phyloP scores from a whole-genome alignment of 1,284 basidiomycete genomes.

The Malassezia nana region DNA sequence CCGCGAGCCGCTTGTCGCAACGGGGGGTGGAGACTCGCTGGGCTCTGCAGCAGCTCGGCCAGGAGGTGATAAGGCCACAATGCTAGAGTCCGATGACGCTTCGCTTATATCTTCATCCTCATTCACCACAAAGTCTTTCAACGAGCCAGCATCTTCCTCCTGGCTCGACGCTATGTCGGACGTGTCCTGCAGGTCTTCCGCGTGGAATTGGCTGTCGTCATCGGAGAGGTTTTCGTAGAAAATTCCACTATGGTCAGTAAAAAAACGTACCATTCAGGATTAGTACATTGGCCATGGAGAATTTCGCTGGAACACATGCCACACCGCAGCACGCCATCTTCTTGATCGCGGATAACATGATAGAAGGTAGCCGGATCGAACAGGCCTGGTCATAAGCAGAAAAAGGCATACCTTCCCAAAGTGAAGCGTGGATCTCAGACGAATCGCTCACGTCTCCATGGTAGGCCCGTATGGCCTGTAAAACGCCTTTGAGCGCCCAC shows the following conservation, averaged over 20 bases:
- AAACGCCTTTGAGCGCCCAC: slow-evolving; percentile 31
- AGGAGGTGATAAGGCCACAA: slow-evolving; percentile 6
- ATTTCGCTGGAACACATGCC: slow-evolving; percentile 38
- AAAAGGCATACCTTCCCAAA: slow-evolving; percentile 9
- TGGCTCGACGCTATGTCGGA: not conserved
- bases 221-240: slow-evolving; percentile 15
- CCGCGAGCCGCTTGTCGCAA: not conserved
- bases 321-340: slow-evolving; percentile 35
- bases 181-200: slow-evolving; percentile 7
- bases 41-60: not conserved
- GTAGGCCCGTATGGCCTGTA: slow-evolving; percentile 25
- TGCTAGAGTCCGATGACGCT: slow-evolving; percentile 11
- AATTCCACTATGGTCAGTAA: slow-evolving; percentile 2
- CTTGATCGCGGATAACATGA: slow-evolving; percentile 36
- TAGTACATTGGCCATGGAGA: slow-evolving; percentile 30
- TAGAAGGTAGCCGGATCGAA: slow-evolving; percentile 13
- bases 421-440: not conserved
- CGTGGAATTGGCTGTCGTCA: slow-evolving; percentile 1
- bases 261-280: slow-evolving; percentile 28
- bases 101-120: slow-evolving; percentile 4
- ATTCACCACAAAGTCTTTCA: slow-evolving; percentile 15
- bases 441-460: slow-evolving; percentile 8
- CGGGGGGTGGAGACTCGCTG: not conserved
- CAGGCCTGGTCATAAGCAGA: not conserved
- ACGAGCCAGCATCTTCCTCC: slow-evolving; percentile 18